phyloP scores from a whole-genome alignment of 1,139 yeast species.

The Taphrina populina region DNA sequence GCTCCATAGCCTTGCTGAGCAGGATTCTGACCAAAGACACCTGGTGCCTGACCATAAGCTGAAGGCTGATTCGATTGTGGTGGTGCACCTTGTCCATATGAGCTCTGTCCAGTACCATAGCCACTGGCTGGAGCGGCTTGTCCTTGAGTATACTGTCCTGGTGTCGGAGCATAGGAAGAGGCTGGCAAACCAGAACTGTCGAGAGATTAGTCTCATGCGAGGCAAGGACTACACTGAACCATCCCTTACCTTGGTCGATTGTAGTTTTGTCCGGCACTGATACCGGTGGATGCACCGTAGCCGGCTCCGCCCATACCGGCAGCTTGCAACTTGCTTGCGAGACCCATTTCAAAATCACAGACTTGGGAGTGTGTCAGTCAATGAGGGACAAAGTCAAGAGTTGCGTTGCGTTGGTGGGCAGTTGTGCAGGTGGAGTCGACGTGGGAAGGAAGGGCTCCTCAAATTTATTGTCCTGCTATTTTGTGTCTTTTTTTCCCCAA shows the following conservation, averaged over 20 bases:
- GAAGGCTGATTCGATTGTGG: not conserved
- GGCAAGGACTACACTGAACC: too few relatives aligned
- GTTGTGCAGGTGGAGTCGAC: too few relatives aligned
- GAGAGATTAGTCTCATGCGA: too few relatives aligned
- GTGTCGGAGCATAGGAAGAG: constrained; percentile 31
- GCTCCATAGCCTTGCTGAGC: constrained; percentile 16
- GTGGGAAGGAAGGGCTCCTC: too few relatives aligned
- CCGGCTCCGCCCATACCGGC: constrained; percentile 19
- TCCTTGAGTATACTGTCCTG: constrained; percentile 21
- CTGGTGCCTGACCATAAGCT: constrained; percentile 4
- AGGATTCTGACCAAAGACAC: constrained; percentile 3
- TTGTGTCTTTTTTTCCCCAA: too few relatives aligned
- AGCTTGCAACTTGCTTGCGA: constrained; percentile 19
- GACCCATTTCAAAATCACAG: not conserved
- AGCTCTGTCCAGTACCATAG: constrained; percentile 11
- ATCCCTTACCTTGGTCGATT: constrained; percentile 12
- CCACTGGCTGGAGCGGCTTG: not conserved
- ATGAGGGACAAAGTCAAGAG: too few relatives aligned
- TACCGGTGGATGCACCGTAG: constrained; percentile 11
- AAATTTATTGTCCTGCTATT: too few relatives aligned
- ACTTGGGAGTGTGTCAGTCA: too few relatives aligned
- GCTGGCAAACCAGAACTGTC: constrained; percentile 20
- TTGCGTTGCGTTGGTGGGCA: too few relatives aligned
- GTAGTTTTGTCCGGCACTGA: constrained; percentile 24
- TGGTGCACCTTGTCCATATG: constrained; percentile 11